phyloP scores from a whole-genome alignment of 2,329 filamentous ascomycete genomes.

The Tolypocladium tundrense region DNA sequence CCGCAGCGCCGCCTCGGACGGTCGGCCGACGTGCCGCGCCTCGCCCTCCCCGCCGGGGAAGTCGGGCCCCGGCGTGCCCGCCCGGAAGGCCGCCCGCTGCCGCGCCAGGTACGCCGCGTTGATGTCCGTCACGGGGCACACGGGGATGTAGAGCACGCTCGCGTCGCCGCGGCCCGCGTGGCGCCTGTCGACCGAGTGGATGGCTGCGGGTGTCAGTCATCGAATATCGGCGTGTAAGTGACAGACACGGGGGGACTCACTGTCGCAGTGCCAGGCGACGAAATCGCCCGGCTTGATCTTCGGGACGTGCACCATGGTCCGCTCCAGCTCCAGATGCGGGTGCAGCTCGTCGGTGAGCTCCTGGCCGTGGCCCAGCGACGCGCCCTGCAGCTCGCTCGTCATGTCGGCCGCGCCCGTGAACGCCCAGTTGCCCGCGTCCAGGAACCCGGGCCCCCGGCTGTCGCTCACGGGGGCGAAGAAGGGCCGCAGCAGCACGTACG shows the following conservation, averaged over 20 bases:
- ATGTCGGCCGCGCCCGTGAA: constrained; percentile 36
- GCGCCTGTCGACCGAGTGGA: constrained; percentile 75
- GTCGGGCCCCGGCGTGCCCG: constrained; percentile 58
- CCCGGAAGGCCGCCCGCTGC: constrained; percentile 61
- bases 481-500: constrained; percentile 72
- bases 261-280: constrained; percentile 78
- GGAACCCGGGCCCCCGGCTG: constrained; percentile 20
- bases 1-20: constrained; percentile 27
- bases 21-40: constrained; percentile 37
- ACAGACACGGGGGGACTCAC: constrained; percentile 14
- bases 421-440: constrained; percentile 49
- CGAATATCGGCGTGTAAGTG: background rate
- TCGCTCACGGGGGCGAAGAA: constrained; percentile 57
- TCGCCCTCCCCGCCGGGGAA: constrained; percentile 66
- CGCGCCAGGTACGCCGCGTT: constrained; percentile 63
- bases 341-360: constrained; percentile 60
- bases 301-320: constrained; percentile 62
- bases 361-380: constrained; percentile 57
- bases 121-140: constrained; percentile 65
- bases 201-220: constrained; percentile 23
- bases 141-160: constrained; percentile 81
- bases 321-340: constrained; percentile 58
- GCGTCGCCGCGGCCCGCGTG: constrained; percentile 66
- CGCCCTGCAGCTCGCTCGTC: constrained; percentile 58
- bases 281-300: constrained; percentile 63